A percentile compares a stretch with the other conserved stretches of the same genome.
phyloP scores from a whole-genome alignment of 441 rosid species.

The Syzygium syzygioides region DNA sequence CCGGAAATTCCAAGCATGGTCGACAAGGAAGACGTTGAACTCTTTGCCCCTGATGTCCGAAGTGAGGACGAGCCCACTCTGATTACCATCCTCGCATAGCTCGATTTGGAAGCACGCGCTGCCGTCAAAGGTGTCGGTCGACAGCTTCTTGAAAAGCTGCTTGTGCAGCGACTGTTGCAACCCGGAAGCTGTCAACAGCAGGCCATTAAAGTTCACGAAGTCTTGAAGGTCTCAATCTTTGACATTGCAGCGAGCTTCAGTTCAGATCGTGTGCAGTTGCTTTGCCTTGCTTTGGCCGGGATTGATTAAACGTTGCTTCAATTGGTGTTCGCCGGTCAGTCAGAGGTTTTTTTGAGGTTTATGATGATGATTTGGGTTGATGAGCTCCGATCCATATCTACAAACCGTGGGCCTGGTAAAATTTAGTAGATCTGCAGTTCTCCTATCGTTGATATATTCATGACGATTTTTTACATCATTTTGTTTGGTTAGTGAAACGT shows the following conservation, averaged over 20 bases:
- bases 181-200: slow-evolving; percentile 72
- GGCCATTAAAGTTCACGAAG: slow-evolving; percentile 59
- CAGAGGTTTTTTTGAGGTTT: not conserved
- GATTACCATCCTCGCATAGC: slow-evolving; percentile 53
- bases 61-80: slow-evolving; percentile 58
- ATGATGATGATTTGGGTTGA: not conserved
- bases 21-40: slow-evolving; percentile 69
- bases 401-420: not conserved
- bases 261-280: too few relatives aligned
- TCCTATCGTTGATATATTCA: too few relatives aligned
- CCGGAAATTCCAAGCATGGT: slow-evolving; percentile 95
- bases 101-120: slow-evolving; percentile 71
- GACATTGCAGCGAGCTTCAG: not conserved
- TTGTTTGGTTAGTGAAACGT: too few relatives aligned
- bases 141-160: slow-evolving; percentile 61
- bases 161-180: slow-evolving; percentile 55
- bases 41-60: slow-evolving; percentile 48
- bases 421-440: too few relatives aligned
- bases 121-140: slow-evolving; percentile 72
- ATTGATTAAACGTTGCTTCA: not conserved
- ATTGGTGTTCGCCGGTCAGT: not conserved
- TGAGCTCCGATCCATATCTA: not conserved
- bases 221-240: slow-evolving; percentile 51
- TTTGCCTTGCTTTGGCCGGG: not conserved
- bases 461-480: too few relatives aligned